Conservation (phyloP, 495 filamentous ascomycete genomes). For the Astrothelium macrocarpum region DNA sequence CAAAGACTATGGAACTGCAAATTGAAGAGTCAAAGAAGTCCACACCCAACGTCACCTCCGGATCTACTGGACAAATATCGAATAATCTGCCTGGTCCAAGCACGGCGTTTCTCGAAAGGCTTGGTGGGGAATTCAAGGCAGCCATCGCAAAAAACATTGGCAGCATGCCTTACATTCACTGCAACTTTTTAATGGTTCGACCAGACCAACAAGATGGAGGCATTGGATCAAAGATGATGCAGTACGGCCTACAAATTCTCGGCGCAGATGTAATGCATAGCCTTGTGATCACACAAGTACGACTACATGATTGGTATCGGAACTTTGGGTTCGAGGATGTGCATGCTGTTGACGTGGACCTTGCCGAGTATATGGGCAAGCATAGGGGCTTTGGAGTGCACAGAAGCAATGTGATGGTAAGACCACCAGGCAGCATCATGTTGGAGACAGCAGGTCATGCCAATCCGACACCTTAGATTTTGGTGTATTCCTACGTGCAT, state of each 20-base stretch:
- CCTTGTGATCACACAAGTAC: neutral
- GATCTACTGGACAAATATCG: neutral
- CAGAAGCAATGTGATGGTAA: neutral
- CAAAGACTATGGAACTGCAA: neutral
- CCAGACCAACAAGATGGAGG: neutral
- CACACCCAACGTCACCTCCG: neutral
- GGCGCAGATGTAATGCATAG: neutral
- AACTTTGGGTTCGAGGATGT: neutral
- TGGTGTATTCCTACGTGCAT: no score
- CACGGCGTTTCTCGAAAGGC: neutral
- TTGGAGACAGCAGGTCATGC: no score
- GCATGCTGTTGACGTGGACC: neutral
- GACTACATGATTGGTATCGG: neutral
- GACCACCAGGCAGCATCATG: neutral
- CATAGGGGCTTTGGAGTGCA: neutral
- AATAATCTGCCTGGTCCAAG: neutral
- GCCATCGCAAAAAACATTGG: neutral
- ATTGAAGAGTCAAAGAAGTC: neutral
- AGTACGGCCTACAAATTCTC: neutral
- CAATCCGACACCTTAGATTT: no score
- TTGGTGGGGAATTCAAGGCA: neutral
- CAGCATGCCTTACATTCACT: neutral
- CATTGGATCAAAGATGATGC: neutral
- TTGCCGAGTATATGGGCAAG: neutral
- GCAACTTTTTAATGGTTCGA: neutral